These are phyloP conservation scores for Diutina ranongensis DNA, from an alignment of 1,139 yeast genomes.

Conservation along the genomic window DNA sequence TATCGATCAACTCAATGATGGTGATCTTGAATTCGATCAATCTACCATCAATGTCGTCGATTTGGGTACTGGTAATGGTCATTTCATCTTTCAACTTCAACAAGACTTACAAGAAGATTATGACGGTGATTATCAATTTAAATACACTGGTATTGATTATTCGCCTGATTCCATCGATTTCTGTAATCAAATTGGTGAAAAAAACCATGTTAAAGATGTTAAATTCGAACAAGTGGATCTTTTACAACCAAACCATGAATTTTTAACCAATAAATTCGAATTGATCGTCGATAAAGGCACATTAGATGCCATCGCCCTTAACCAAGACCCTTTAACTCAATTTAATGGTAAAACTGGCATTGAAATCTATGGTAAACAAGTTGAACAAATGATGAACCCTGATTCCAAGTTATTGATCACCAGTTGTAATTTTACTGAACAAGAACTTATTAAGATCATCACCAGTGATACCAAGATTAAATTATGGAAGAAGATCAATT, in stretches of 20 bases:
- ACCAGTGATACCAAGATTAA: conserved; percentile 27
- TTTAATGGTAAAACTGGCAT: conserved; percentile 38
- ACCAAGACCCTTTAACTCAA: conserved; percentile 37
- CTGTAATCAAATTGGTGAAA: conserved; percentile 45
- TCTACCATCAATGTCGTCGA: conserved; percentile 39
- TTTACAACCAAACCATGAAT: conserved; percentile 11
- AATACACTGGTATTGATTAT: conserved; percentile 67
- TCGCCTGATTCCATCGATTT: conserved; percentile 68
- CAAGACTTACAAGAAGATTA: conserved; percentile 30
- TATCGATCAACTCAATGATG: conserved; percentile 20
- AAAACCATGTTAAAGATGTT: conserved; percentile 20
- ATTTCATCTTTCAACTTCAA: conserved; percentile 55
- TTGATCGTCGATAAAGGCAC: conserved; percentile 89
- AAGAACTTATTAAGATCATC: conserved; percentile 52
- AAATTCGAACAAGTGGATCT: conserved; percentile 38
- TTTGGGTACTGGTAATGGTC: conserved; percentile 95
- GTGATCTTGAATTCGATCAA: conserved; percentile 15
- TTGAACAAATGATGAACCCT: conserved; percentile 41
- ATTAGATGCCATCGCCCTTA: conserved; percentile 87
- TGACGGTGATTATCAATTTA: conserved; percentile 25
- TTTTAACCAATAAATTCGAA: conserved; percentile 38
- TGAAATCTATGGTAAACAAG: conserved; percentile 52
- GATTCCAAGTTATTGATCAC: conserved; percentile 67
- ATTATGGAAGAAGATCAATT: conserved; percentile 53
- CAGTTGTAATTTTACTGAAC: conserved; percentile 88